Base-by-base conservation (phyloP, 306 rosid species). In the Bauhinia variegata region DNA sequence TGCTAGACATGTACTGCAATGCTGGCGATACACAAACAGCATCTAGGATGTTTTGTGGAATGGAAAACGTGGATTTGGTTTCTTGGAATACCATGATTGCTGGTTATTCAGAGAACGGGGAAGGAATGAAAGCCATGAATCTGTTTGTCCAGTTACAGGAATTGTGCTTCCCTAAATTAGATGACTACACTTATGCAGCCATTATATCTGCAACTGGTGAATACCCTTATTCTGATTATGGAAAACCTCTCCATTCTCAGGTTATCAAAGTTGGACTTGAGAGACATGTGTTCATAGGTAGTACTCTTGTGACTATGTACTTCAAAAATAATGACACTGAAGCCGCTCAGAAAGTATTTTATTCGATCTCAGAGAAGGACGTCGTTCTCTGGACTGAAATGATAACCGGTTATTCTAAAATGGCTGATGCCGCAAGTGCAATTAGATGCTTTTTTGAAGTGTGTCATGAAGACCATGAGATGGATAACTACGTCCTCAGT, bases 11-110 rank as follows among this genome's bases (percentile, higher is more conserved):
- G 93, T 92, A 89, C 79, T 87, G 95, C 80, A 92, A 53, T 65
- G 72, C 56, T 46, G 88, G 93, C 41, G 66, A 86, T 57, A 75
- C 74, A 4, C 76, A 39, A 62, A 79, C 72, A 9, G 93, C 96
- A 0, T 54, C 59, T 67, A 50, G 53, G 14, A 68, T 87, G 41
- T 92, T 92, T 65, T 18, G 57, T 39, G 68, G 79, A 59, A 84
- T 84, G 73, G 82, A 71, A 37, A 77, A 44, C 53, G 79, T 48
- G 4, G 91, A 89, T 79, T 79, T 89, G 66, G 89, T 89, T 47
- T 79, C 98, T 15, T 89, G 96, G 96, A 92, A 92, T 79, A 84
- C 96, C 0, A 83, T 92, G 79, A 89, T 92, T 75, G 47, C 87
- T 42, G 98, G 98, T 43, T 89, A 60, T 78, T 68, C 83, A 44